A percentile compares a stretch with the other conserved stretches of the same genome.
phyloP scores from a whole-genome alignment of 1,139 yeast genomes.

The Saccharomyces hybrid region DNA sequence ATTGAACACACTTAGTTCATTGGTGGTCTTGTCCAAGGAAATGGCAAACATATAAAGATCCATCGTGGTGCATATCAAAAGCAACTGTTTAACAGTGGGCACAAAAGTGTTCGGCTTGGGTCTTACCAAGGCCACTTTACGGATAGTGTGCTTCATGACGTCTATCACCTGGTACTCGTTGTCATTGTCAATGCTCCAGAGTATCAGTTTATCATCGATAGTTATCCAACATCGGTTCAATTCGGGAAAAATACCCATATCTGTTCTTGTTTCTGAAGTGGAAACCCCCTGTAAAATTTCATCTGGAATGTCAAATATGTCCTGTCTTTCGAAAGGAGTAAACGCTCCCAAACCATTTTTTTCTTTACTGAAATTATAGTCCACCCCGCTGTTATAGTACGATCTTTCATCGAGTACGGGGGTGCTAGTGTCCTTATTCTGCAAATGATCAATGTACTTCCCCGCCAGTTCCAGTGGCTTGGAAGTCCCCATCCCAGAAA shows the following conservation, averaged over 20 bases:
- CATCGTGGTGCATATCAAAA: conserved; percentile 72
- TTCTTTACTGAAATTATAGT: conserved; percentile 35
- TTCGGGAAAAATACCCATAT: conserved; percentile 79
- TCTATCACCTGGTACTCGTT: conserved; percentile 74
- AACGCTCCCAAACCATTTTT: conserved; percentile 41
- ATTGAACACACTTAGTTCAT: conserved; percentile 64
- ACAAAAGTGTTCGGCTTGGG: conserved; percentile 81
- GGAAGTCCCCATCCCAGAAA: conserved; percentile 23
- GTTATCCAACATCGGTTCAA: conserved; percentile 83
- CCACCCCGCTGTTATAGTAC: conserved; percentile 37
- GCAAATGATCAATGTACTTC: conserved; percentile 35
- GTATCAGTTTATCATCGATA: conserved; percentile 68
- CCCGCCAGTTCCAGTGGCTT: conserved; percentile 36
- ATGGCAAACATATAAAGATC: conserved; percentile 75
- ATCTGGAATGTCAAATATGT: conserved; percentile 72
- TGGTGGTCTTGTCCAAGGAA: conserved; percentile 43
- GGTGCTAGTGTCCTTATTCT: conserved; percentile 34
- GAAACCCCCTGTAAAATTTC: conserved; percentile 65
- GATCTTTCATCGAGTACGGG: conserved; percentile 37
- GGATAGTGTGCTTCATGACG: conserved; percentile 70
- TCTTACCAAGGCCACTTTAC: conserved; percentile 64
- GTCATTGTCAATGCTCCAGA: conserved; percentile 67
- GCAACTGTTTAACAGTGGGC: conserved; percentile 61
- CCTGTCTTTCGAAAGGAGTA: conserved; percentile 70
- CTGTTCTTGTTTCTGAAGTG: conserved; percentile 58